Conservation (phyloP, 345 rosid species). For the Citrus medica region DNA sequence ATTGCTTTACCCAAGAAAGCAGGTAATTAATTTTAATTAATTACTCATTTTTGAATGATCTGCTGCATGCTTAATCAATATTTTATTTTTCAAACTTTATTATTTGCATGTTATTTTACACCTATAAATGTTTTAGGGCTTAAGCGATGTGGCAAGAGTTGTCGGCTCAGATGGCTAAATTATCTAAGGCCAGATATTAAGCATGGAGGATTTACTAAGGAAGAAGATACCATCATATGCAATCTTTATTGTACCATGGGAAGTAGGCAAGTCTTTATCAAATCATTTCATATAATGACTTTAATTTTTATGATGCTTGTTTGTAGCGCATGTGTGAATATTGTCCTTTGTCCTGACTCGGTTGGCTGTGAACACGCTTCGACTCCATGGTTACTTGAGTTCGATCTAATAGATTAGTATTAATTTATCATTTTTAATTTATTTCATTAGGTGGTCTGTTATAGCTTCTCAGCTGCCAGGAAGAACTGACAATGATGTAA, state of each 20-base stretch:
- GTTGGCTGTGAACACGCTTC: too few relatives aligned
- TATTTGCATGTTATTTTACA: too few relatives aligned
- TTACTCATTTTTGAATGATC: neutral
- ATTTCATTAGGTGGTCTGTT: constrained; percentile 39
- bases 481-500: constrained; percentile 52
- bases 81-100: neutral
- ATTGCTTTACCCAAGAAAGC: constrained; percentile 35
- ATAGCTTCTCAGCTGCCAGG: constrained; percentile 46
- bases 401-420: too few relatives aligned
- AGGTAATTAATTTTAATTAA: constrained; percentile 16
- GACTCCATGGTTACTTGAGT: too few relatives aligned
- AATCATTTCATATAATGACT: neutral
- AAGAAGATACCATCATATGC: constrained; percentile 63
- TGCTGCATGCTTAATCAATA: neutral
- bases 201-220: constrained; percentile 67
- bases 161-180: constrained; percentile 82
- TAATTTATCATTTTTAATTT: neutral
- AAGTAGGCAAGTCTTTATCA: constrained; percentile 46
- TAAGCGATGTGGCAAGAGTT: constrained; percentile 75
- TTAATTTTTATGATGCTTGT: neutral
- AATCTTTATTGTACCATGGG: constrained; percentile 52
- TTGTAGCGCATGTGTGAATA: neutral
- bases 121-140: constrained; percentile 34
- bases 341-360: too few relatives aligned
- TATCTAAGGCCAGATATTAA: constrained; percentile 71